These are phyloP conservation scores for Uronychia binucleata DNA, from an alignment of 73 alveolate genomes.

Conservation along the genomic window DNA sequence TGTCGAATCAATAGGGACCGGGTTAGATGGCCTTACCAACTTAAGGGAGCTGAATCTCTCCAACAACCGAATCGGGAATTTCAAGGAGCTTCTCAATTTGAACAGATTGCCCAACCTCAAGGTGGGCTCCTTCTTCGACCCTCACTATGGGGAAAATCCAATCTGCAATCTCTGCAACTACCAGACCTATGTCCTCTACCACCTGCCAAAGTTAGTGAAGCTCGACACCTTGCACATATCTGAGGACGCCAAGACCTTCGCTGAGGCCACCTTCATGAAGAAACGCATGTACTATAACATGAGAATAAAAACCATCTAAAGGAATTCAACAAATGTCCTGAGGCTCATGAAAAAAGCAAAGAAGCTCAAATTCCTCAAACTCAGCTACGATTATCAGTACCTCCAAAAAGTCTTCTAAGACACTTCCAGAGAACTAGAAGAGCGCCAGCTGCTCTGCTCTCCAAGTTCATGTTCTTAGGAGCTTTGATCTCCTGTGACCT, in stretches of 20 bases:
- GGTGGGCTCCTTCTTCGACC: slow-evolving; percentile 67
- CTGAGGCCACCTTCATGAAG: slow-evolving; percentile 86
- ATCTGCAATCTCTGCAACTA: slow-evolving; percentile 80
- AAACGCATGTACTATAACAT: slow-evolving; percentile 83
- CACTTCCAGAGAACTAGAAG: slow-evolving; percentile 55
- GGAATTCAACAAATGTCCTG: slow-evolving; percentile 59
- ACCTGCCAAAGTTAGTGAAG: slow-evolving; percentile 49
- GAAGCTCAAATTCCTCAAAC: slow-evolving; percentile 51
- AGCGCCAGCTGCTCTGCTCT: slow-evolving; percentile 1
- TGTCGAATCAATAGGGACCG: slow-evolving; percentile 54
- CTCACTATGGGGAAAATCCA: slow-evolving; percentile 83
- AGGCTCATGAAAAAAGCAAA: slow-evolving; percentile 51
- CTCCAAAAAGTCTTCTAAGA: slow-evolving; percentile 41
- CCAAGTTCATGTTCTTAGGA: neutral
- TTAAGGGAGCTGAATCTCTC: slow-evolving; percentile 62
- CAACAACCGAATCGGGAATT: slow-evolving; percentile 68
- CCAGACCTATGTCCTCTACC: slow-evolving; percentile 76
- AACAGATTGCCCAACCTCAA: slow-evolving; percentile 67
- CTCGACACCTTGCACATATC: slow-evolving; percentile 69
- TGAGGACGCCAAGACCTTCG: slow-evolving; percentile 65
- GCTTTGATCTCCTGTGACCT: too few species aligned
- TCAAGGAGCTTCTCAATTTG: slow-evolving; percentile 68
- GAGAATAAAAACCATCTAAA: slow-evolving; percentile 78
- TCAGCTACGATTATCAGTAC: slow-evolving; percentile 31
- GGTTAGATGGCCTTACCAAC: slow-evolving; percentile 51